These are phyloP conservation scores for Crithidia bombi DNA, from an alignment of 208 protist genomes.

Conservation along the genomic window DNA sequence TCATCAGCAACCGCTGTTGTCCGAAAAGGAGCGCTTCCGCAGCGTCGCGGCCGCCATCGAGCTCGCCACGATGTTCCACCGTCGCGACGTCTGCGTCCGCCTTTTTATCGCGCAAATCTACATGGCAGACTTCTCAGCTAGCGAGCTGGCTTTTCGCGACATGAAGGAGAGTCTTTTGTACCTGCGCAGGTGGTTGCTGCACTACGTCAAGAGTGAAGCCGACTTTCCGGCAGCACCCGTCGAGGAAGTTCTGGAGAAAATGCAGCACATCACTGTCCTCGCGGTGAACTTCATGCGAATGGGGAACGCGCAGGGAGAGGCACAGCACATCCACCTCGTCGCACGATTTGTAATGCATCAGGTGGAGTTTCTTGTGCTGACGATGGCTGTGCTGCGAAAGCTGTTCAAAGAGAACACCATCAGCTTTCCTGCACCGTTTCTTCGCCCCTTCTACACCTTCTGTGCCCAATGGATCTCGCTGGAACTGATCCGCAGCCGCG, in stretches of 20 bases:
- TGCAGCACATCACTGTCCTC: constrained; percentile 67
- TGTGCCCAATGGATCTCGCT: constrained; percentile 73
- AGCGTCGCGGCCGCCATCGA: constrained; percentile 36
- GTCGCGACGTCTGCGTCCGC: constrained; percentile 30
- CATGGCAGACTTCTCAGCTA: constrained; percentile 18
- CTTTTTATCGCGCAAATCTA: constrained; percentile 44
- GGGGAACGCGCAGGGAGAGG: constrained; percentile 46
- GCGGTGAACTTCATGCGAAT: constrained; percentile 87
- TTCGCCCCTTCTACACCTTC: constrained; percentile 84
- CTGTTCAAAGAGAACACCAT: constrained; percentile 39
- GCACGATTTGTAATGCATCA: constrained; percentile 83
- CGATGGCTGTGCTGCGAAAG: constrained; percentile 59
- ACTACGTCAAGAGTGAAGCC: constrained; percentile 43
- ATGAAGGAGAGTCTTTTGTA: constrained; percentile 51
- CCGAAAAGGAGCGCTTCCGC: constrained; percentile 35
- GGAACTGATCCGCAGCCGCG: constrained; percentile 69
- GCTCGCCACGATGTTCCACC: constrained; percentile 30
- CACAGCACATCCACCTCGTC: constrained; percentile 61
- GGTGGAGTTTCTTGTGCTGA: constrained; percentile 80
- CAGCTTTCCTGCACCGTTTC: constrained; percentile 28
- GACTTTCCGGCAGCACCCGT: neutral
- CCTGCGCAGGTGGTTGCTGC: constrained; percentile 44
- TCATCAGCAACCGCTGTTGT: constrained; percentile 32
- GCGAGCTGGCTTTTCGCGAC: constrained; percentile 43
- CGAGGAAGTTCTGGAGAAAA: constrained; percentile 35